These are phyloP conservation scores for Didymella arachidicola DNA, from an alignment of 2,329 filamentous ascomycete species.

Conservation along the genomic window DNA sequence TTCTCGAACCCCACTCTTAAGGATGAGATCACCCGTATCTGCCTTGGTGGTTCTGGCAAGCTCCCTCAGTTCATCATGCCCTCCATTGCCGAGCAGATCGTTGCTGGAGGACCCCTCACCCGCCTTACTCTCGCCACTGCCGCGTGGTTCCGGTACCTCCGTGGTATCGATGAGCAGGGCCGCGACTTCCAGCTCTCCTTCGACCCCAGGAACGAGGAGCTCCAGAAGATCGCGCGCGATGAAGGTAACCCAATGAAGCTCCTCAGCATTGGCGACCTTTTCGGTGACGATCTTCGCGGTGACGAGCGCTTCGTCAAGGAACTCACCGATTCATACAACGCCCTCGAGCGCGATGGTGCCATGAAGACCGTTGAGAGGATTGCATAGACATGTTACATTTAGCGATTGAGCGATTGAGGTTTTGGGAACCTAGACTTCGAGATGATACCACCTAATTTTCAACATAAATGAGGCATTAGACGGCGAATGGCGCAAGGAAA, in stretches of 20 bases:
- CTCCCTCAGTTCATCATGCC: slow-evolving; percentile 44
- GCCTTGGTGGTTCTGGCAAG: slow-evolving; percentile 42
- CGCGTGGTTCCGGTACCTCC: slow-evolving; percentile 42
- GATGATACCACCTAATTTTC: slow-evolving; percentile 23
- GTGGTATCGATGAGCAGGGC: slow-evolving; percentile 35
- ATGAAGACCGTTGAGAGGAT: slow-evolving; percentile 31
- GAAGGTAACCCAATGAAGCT: slow-evolving; percentile 26
- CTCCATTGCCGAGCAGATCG: slow-evolving; percentile 40
- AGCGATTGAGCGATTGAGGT: slow-evolving; percentile 22
- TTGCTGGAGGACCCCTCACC: slow-evolving; percentile 32
- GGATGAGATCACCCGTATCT: slow-evolving; percentile 41
- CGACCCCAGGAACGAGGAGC: slow-evolving; percentile 39
- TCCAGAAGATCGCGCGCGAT: slow-evolving; percentile 33
- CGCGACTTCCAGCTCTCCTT: slow-evolving; percentile 32
- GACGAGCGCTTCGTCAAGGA: slow-evolving; percentile 40
- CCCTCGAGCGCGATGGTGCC: slow-evolving; percentile 31
- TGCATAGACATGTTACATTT: slow-evolving; percentile 18
- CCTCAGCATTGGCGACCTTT: slow-evolving; percentile 31
- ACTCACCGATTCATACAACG: slow-evolving; percentile 34
- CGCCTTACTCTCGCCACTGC: slow-evolving; percentile 37
- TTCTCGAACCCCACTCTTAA: slow-evolving; percentile 42
- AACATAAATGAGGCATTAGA: slow-evolving; percentile 16
- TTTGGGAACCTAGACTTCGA: slow-evolving; percentile 14
- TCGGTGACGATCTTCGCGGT: slow-evolving; percentile 39
- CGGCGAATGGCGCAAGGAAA: slow-evolving; percentile 20